phyloP scores from a whole-genome alignment of 345 rosid species.

The Syzygium aqueum region DNA sequence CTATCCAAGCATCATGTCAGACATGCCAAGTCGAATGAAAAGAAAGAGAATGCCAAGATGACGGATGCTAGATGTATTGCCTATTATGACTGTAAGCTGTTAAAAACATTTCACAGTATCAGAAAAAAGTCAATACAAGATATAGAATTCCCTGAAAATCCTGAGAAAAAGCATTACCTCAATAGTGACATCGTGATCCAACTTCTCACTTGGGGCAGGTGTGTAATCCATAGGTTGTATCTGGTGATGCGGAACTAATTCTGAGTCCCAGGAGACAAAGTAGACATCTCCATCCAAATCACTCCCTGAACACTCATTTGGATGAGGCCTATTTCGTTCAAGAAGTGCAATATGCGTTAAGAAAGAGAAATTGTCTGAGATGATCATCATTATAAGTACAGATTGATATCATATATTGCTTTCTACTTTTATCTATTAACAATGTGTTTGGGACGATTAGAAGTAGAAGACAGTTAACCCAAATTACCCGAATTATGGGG shows the following conservation, averaged over 20 bases:
- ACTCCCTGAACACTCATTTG: conserved; percentile 82
- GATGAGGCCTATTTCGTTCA: conserved; percentile 46
- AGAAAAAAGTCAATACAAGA: not conserved
- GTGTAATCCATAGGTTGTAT: conserved; percentile 59
- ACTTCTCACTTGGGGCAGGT: conserved; percentile 34
- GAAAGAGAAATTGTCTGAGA: not conserved
- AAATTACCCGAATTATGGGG: not conserved
- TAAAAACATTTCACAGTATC: not conserved
- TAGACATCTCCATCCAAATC: conserved; percentile 81
- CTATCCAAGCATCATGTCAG: not conserved
- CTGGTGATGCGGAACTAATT: conserved; percentile 34
- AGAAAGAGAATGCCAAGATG: not conserved
- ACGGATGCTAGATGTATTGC: not conserved
- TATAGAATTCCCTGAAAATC: not conserved
- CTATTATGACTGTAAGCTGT: not conserved
- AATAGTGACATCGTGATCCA: conserved; percentile 60
- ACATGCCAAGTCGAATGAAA: not conserved
- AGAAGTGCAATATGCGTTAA: not conserved
- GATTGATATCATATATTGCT: not conserved
- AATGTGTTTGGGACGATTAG: not conserved
- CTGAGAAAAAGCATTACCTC: conserved; percentile 30
- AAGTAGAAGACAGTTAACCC: not conserved
- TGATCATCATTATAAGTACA: not conserved
- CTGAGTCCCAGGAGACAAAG: conserved; percentile 70
- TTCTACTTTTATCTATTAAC: not conserved